Base-by-base conservation (phyloP, 305 asterid genomes). In the Fraxinus nigra region DNA sequence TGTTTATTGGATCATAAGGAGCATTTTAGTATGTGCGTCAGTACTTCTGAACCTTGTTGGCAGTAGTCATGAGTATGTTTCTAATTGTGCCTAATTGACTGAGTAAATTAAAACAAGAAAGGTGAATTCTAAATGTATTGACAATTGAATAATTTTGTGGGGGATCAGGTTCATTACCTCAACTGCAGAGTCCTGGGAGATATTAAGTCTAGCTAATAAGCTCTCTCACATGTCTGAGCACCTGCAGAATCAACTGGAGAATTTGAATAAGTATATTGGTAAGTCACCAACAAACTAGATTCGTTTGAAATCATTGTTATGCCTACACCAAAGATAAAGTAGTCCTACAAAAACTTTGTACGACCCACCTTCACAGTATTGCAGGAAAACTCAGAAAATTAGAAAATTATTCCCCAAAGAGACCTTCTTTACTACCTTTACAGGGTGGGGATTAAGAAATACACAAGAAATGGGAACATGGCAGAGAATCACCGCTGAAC, bases 151-250 rank as follows among this genome's bases (percentile, higher is more conserved):
- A 30, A 26, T 67, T 67, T 67, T 56, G 63, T 65, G 80, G 28
- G 28, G 67, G 73, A 43, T 69, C 76, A 95, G 98, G 88, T 89
- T 88, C 76, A 76, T 90, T 22, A 76, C 91, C 30, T 86, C 97
- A 75, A 89, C 97, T 33, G 81, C 93, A 0, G 96, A 90, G 87
- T 79, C 95, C 0, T 94, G 97, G 97, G 99, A 95, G 90, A 79
- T 94, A 81, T 76, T 84, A 22, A 90, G 91, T 54, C 83, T 95
- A 86, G 90, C 90, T 18, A 97, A 93, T 83, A 94, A 92, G 91
- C 95, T 95, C 48, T 86, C 88, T 0, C 91, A 90, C 81, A 91
- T 92, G 81, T 67, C 83, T 81, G 97, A 88, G 4, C 92, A 90
- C 87, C 20, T 48, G 59, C 18, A 48, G 59, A 4, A 16, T 14